Conservation (phyloP, 2,329 filamentous ascomycete species). For the Bipolaris oryzae region DNA sequence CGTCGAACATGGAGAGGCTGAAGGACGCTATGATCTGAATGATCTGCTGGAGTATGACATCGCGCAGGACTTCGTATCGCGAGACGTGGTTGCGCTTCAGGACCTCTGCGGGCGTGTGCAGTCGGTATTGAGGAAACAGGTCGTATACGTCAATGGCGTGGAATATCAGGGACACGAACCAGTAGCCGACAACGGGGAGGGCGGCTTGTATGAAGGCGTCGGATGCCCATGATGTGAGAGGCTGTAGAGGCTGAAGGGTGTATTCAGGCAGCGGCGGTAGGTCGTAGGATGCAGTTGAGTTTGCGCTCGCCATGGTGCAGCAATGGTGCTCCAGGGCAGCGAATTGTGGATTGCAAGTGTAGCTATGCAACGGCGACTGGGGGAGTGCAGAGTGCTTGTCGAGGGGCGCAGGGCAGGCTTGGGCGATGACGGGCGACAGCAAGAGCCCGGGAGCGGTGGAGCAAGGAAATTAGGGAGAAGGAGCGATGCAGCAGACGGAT, state of each 20-base stretch:
- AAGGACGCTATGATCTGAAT: slow-evolving; percentile 80
- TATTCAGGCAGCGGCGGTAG: slow-evolving; percentile 89
- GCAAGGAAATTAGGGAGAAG: slow-evolving; percentile 33
- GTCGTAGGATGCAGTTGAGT: slow-evolving; percentile 56
- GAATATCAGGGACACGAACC: slow-evolving; percentile 83
- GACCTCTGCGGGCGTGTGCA: slow-evolving; percentile 94
- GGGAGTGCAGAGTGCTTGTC: slow-evolving; percentile 8
- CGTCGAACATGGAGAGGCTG: slow-evolving; percentile 73
- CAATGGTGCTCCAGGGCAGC: slow-evolving; percentile 13
- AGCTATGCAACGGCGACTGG: not conserved
- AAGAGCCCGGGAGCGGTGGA: slow-evolving; percentile 36
- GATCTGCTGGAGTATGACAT: slow-evolving; percentile 89
- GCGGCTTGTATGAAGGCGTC: slow-evolving; percentile 81
- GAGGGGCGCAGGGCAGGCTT: slow-evolving; percentile 11
- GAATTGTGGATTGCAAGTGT: slow-evolving; percentile 11
- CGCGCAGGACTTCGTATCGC: slow-evolving; percentile 82
- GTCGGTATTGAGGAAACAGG: slow-evolving; percentile 85
- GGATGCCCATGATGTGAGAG: slow-evolving; percentile 76
- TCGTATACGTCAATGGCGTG: slow-evolving; percentile 86
- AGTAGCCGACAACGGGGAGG: slow-evolving; percentile 83
- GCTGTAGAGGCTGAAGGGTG: slow-evolving; percentile 69
- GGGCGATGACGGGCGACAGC: slow-evolving; percentile 12
- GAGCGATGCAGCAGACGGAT: slow-evolving; percentile 16
- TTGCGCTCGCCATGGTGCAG: slow-evolving; percentile 53
- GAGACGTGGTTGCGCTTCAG: slow-evolving; percentile 84